Conservation (phyloP, 2,329 filamentous ascomycete genomes). For the Aspergillus fumigatiaffinis region DNA sequence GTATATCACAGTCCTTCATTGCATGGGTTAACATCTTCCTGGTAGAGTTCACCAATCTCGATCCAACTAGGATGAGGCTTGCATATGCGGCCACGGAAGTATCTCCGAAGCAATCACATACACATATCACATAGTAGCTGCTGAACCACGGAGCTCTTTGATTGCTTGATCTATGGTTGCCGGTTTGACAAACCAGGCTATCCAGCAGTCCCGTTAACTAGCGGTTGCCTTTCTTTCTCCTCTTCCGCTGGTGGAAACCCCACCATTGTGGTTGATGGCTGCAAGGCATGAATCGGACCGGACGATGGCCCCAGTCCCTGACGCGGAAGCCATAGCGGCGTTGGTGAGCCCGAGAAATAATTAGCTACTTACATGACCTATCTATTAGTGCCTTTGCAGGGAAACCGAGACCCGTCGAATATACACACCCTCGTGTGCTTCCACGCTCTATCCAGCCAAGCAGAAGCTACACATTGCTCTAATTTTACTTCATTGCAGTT, state of each 20-base stretch:
- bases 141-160: not conserved
- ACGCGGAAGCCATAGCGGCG: too few relatives aligned
- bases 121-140: conserved; percentile 2
- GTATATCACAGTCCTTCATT: not conserved
- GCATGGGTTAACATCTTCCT: not conserved
- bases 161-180: not conserved
- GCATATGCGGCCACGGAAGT: conserved; percentile 20
- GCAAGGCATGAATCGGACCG: not conserved
- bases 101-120: conserved; percentile 13
- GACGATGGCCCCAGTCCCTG: not conserved
- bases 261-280: not conserved
- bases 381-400: not conserved
- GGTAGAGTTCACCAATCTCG: conserved; percentile 8
- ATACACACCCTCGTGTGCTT: not conserved
- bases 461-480: not conserved
- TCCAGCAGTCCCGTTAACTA: not conserved
- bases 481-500: not conserved
- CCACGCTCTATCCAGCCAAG: not conserved
- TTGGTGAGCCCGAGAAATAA: not conserved
- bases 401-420: not conserved
- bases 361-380: not conserved
- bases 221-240: conserved; percentile 1
- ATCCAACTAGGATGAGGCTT: conserved; percentile 18
- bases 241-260: not conserved
- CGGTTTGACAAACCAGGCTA: not conserved